These are phyloP conservation scores for Pezizomycotina sp. DNA, from an alignment of 2,329 filamentous ascomycete genomes.

Conservation along the genomic window DNA sequence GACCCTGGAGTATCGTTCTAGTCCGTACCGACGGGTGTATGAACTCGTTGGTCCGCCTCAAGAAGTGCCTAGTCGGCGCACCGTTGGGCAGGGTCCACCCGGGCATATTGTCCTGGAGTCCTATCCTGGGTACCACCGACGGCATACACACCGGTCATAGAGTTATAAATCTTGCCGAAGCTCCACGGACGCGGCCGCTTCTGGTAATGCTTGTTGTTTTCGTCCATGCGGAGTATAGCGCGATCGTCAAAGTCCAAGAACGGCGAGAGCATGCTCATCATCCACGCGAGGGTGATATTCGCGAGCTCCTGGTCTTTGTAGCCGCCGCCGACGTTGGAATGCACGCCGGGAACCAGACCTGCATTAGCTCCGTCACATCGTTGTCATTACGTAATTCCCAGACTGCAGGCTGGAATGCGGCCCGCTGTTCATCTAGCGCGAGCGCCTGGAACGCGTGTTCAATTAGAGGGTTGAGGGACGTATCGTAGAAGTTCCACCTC, in stretches of 20 bases:
- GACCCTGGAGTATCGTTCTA: constrained; percentile 9
- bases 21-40: constrained; percentile 11
- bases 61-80: constrained; percentile 7
- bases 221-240: constrained; percentile 11
- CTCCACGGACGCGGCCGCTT: constrained; percentile 11
- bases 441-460: constrained; percentile 45
- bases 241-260: constrained; percentile 14
- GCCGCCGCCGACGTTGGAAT: constrained; percentile 14
- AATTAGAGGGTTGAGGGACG: constrained; percentile 37
- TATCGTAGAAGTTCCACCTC: constrained; percentile 40
- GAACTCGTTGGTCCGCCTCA: constrained; percentile 12
- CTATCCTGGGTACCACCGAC: constrained; percentile 11
- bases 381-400: constrained; percentile 33
- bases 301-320: constrained; percentile 12
- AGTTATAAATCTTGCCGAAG: constrained; percentile 15
- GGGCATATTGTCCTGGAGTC: constrained; percentile 12
- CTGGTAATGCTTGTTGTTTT: constrained; percentile 12
- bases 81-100: constrained; percentile 7
- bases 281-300: constrained; percentile 15
- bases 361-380: constrained; percentile 10
- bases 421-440: constrained; percentile 41
- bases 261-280: constrained; percentile 11
- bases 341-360: constrained; percentile 15
- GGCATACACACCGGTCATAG: constrained; percentile 15
- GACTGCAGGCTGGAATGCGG: constrained; percentile 40